Conservation (phyloP, 169 alveolate genomes). For the Theileria orientalis region DNA sequence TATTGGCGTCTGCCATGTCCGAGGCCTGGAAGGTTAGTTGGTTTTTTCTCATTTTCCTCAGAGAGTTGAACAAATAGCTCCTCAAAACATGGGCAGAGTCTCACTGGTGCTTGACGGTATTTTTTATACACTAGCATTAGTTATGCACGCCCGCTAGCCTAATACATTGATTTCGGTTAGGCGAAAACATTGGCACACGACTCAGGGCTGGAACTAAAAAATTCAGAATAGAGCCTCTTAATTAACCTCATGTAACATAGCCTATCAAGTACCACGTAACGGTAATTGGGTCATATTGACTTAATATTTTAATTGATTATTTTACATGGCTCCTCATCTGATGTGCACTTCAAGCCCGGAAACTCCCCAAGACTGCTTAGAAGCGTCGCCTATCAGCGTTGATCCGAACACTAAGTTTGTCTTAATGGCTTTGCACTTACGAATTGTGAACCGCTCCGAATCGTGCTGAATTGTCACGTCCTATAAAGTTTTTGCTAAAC, state of each 20-base stretch:
- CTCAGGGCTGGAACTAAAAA: constrained; percentile 83
- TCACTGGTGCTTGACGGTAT: constrained; percentile 80
- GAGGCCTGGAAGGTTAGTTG: constrained; percentile 81
- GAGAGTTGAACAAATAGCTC: constrained; percentile 78
- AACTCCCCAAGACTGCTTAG: constrained; percentile 65
- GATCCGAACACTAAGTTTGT: constrained; percentile 48
- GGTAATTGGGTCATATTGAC: not conserved
- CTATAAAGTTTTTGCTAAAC: not conserved
- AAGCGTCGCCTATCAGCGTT: constrained; percentile 55
- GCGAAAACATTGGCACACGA: constrained; percentile 83
- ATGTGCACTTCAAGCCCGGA: constrained; percentile 66
- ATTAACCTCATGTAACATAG: constrained; percentile 43
- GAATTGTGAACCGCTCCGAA: constrained; percentile 48
- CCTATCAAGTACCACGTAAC: not conserved
- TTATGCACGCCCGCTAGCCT: not conserved
- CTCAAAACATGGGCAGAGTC: constrained; percentile 80
- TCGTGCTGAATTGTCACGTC: constrained; percentile 63
- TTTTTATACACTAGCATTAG: not conserved
- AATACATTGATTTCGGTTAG: constrained; percentile 30
- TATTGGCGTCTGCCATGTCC: constrained; percentile 82
- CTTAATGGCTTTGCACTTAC: constrained; percentile 1
- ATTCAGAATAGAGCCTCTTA: constrained; percentile 81
- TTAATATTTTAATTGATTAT: not conserved
- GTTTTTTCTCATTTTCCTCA: not conserved
- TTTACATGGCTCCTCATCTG: not conserved